phyloP scores from a whole-genome alignment of 2,329 filamentous ascomycete species.

The Hypoxylon sp. region DNA sequence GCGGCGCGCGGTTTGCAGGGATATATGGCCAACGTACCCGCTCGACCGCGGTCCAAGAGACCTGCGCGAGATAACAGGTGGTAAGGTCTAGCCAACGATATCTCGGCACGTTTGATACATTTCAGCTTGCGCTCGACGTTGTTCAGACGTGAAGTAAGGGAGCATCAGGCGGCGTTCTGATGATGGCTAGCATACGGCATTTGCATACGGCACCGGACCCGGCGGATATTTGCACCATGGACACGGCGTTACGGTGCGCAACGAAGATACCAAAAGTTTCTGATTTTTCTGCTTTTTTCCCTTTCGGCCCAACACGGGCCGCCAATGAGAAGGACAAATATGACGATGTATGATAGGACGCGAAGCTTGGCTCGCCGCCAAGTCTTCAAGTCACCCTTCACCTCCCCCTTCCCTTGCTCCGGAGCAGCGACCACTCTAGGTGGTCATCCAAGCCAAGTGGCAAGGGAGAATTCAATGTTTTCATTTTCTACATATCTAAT shows the following conservation, averaged over 20 bases:
- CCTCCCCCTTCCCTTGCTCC: constrained; percentile 36
- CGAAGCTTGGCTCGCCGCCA: constrained; percentile 14
- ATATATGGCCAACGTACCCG: neutral
- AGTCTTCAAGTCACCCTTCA: constrained; percentile 4
- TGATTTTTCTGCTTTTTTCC: constrained; percentile 18
- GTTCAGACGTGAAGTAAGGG: neutral
- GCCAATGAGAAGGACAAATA: constrained; percentile 6
- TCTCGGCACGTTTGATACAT: neutral
- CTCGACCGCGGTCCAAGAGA: too few relatives aligned
- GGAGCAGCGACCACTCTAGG: constrained; percentile 24
- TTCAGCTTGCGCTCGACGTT: neutral
- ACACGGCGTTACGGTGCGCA: constrained; percentile 21
- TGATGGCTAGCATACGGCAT: too few relatives aligned
- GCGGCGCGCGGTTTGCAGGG: constrained; percentile 49
- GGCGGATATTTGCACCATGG: constrained; percentile 3
- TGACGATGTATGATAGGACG: constrained; percentile 39
- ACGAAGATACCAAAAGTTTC: constrained; percentile 38
- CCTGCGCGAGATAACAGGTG: neutral
- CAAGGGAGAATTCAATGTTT: constrained; percentile 35
- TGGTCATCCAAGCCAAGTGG: constrained; percentile 43
- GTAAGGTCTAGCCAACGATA: neutral
- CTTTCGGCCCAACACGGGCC: constrained; percentile 1
- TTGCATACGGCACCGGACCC: neutral
- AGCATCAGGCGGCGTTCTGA: constrained; percentile 14
- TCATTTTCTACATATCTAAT: constrained; percentile 12